These are phyloP conservation scores for Wallacemonas rigidus DNA, from an alignment of 208 protist species.

Conservation along the genomic window DNA sequence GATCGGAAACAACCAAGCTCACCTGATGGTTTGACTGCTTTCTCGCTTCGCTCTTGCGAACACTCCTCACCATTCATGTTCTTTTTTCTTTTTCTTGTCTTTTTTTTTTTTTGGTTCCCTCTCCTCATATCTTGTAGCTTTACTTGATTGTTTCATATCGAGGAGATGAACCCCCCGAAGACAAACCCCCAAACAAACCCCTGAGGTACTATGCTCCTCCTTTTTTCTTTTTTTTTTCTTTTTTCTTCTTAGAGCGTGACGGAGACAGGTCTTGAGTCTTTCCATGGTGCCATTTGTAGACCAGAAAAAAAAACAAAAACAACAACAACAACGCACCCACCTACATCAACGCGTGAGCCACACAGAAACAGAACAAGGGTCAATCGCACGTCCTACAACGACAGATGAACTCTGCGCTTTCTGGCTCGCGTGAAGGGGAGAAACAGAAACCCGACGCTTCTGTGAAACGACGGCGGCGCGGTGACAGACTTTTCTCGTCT, in stretches of 20 bases:
- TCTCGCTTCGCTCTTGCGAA: too few relatives aligned
- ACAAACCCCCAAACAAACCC: background rate
- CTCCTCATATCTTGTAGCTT: slow-evolving; percentile 22
- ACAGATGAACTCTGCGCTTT: too few relatives aligned
- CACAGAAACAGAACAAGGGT: background rate
- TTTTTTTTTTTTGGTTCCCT: slow-evolving; percentile 17
- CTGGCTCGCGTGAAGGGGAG: too few relatives aligned
- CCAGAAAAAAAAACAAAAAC: slow-evolving; percentile 1
- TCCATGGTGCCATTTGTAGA: slow-evolving; percentile 12
- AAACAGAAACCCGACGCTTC: too few relatives aligned
- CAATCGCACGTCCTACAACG: background rate
- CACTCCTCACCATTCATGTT: too few relatives aligned
- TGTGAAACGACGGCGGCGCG: too few relatives aligned
- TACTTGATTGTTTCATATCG: background rate
- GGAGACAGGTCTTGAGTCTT: background rate
- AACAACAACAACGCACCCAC: background rate
- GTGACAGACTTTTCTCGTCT: background rate
- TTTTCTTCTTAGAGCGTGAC: background rate
- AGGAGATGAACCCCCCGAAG: background rate
- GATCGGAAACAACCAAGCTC: too few relatives aligned
- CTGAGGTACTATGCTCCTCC: background rate
- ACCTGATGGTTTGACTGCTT: too few relatives aligned
- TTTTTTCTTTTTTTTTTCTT: slow-evolving; percentile 3
- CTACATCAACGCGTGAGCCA: background rate
- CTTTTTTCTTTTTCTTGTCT: slow-evolving; percentile 18